Evolutionary conservation across 495 filamentous ascomycete species (phyloP).

Genomic region (Cudoniella acicularis): DNA sequence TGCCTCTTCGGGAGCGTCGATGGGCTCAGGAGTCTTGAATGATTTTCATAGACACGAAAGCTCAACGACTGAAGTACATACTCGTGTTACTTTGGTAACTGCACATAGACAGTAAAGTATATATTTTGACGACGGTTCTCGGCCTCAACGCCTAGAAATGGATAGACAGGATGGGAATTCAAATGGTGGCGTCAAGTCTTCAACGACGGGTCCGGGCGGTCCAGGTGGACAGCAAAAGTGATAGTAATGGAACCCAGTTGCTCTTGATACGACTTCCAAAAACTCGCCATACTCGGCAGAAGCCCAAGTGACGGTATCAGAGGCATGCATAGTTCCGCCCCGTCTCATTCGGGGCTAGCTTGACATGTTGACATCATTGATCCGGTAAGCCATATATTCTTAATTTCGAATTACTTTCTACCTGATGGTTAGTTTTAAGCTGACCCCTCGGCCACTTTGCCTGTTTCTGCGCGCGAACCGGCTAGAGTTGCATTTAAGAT

Average conservation of each 20-base stretch:
- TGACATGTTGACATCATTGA: too few relatives aligned
- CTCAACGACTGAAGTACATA: background rate
- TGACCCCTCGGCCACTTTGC: background rate
- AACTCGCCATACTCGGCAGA: background rate
- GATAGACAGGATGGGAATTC: background rate
- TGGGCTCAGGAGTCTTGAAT: slow-evolving; percentile 63
- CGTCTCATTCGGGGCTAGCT: too few relatives aligned
- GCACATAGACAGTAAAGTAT: background rate
- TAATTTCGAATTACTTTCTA: too few relatives aligned
- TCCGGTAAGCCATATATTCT: too few relatives aligned
- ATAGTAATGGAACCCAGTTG: background rate
- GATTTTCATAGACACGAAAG: slow-evolving; percentile 1
- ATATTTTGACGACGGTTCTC: background rate
- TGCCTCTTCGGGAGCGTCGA: slow-evolving; percentile 71
- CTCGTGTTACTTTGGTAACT: background rate
- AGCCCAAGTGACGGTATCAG: background rate
- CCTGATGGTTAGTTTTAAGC: too few relatives aligned
- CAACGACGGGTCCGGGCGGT: slow-evolving; percentile 8
- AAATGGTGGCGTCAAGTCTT: slow-evolving; percentile 9
- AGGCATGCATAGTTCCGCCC: background rate
- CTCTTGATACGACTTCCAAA: background rate
- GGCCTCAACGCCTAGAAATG: slow-evolving; percentile 9
- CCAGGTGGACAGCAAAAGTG: slow-evolving; percentile 2
- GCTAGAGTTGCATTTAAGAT: background rate
- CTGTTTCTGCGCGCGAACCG: background rate